Percentiles rank a stretch among this genome's conserved stretches.
phyloP scores from a whole-genome alignment of 108 stramenopile genomes.

The Skeletonema potamos region DNA sequence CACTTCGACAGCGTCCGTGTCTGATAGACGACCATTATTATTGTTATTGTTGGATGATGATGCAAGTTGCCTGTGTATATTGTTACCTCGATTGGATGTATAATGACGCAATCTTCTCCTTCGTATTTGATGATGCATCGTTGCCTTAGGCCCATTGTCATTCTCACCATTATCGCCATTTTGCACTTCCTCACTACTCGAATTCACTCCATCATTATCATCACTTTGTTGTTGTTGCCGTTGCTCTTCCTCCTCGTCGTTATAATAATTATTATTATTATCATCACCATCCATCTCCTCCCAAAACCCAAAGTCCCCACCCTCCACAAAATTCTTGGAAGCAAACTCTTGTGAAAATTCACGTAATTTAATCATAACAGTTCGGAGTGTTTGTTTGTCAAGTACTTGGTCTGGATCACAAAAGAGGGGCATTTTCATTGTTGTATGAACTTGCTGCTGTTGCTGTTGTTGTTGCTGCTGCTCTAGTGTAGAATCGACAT shows the following conservation, averaged over 20 bases:
- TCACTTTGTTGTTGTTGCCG: not conserved
- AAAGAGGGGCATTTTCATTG: not conserved
- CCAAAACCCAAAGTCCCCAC: conserved; percentile 4
- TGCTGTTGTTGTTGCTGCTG: not conserved
- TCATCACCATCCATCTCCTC: not conserved
- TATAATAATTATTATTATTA: not conserved
- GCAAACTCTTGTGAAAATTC: conserved; percentile 33
- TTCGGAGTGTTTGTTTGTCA: conserved; percentile 14
- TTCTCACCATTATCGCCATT: not conserved
- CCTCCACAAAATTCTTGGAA: not conserved
- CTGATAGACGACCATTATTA: not conserved
- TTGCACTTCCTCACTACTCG: not conserved
- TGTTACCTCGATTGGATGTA: not conserved
- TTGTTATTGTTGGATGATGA: not conserved
- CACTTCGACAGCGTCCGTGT: conserved; percentile 25
- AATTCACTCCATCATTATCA: not conserved
- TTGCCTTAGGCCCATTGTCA: not conserved
- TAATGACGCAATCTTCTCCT: not conserved
- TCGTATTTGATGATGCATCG: not conserved
- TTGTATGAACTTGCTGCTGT: not conserved
- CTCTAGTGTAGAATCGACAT: too few species aligned
- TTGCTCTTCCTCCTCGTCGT: not conserved
- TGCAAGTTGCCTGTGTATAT: not conserved
- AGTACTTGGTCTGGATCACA: conserved; percentile 49
- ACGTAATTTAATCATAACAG: conserved; percentile 15